Evolutionary conservation across 2,329 filamentous ascomycete species (phyloP).

Genomic region (Aspergillus caelatus): DNA sequence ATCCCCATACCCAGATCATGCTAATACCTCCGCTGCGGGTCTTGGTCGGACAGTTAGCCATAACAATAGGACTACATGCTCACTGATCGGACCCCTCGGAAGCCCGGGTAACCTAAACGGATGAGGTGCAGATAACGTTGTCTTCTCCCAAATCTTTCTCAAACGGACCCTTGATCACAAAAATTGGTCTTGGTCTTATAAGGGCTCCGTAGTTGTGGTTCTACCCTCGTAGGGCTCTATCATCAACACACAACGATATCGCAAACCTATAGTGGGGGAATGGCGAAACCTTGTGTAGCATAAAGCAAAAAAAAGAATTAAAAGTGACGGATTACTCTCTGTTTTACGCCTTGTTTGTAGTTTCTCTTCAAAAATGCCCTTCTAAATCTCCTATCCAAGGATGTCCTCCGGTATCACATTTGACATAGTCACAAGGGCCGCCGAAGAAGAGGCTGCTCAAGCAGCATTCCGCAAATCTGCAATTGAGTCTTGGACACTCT

Average conservation of each 20-base stretch:
- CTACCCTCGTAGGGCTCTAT: neutral
- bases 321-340: neutral
- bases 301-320: neutral
- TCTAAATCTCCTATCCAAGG: neutral
- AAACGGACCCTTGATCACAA: neutral
- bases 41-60: neutral
- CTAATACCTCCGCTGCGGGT: neutral
- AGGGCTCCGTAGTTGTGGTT: neutral
- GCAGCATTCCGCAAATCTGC: slow-evolving; percentile 18
- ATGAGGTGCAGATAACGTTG: neutral
- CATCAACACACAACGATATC: neutral
- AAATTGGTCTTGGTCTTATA: neutral
- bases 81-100: neutral
- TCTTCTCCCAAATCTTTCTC: neutral
- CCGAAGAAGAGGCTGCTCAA: slow-evolving; percentile 18
- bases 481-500: slow-evolving; percentile 31
- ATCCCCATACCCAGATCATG: no score
- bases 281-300: neutral
- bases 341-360: neutral
- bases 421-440: neutral
- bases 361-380: neutral
- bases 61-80: neutral
- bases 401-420: slow-evolving; percentile 11
- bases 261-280: neutral
- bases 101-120: neutral